These are phyloP conservation scores for Dalbergia oliveri DNA, from an alignment of 306 rosid species.

Conservation along the genomic window DNA sequence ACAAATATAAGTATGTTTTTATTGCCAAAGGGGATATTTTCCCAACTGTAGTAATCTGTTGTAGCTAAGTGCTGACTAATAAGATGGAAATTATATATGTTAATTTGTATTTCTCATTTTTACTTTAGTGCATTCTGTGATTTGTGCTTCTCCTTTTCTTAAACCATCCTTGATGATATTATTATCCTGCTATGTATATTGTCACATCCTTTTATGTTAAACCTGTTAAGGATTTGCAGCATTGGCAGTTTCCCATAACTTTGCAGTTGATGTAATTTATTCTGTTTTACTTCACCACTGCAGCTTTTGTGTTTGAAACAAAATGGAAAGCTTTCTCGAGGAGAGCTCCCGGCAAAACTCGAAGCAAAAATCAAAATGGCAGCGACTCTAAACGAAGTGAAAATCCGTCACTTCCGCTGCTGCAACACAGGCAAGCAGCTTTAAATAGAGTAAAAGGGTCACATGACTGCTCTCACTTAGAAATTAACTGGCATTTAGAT, in stretches of 20 bases:
- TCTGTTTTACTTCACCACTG: slow-evolving; percentile 29
- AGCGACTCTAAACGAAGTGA: slow-evolving; percentile 43
- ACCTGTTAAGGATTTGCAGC: slow-evolving; percentile 8
- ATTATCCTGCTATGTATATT: slow-evolving; percentile 2
- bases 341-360: slow-evolving; percentile 57
- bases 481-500: slow-evolving; percentile 73
- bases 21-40: slow-evolving; percentile 15
- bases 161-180: not conserved
- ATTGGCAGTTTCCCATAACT: not conserved
- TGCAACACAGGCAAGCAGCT: slow-evolving; percentile 79
- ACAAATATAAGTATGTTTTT: not conserved
- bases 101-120: no score
- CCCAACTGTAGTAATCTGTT: no score
- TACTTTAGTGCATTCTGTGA: slow-evolving; percentile 20
- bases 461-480: slow-evolving; percentile 64
- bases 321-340: slow-evolving; percentile 82
- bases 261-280: slow-evolving; percentile 10
- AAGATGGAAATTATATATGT: slow-evolving; percentile 2
- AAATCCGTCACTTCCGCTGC: slow-evolving; percentile 59
- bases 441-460: slow-evolving; percentile 63
- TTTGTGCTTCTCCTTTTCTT: not conserved
- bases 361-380: slow-evolving; percentile 51
- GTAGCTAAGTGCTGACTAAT: slow-evolving; percentile 19
- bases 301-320: slow-evolving; percentile 83
- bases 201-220: not conserved